A percentile compares a stretch with the other conserved stretches of the same genome.
Evolutionary conservation across 345 rosid genomes (phyloP).

Genomic region (Eutrema yunnanense): DNA sequence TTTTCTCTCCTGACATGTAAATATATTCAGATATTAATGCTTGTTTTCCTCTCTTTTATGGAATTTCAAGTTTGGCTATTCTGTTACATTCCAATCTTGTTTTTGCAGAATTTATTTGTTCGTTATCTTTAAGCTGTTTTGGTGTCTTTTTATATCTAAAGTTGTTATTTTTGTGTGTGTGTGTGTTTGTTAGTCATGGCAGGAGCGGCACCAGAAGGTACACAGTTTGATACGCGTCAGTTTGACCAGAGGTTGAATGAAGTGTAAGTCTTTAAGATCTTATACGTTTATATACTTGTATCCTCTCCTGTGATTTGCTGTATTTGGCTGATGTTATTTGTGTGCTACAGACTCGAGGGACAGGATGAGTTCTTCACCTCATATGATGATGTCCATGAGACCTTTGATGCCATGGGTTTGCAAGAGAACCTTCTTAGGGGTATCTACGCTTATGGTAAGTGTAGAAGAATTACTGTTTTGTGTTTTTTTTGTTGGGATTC

Average conservation of each 20-base stretch:
- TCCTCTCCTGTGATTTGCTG: not conserved
- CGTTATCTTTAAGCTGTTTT: not conserved
- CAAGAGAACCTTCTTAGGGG: constrained; percentile 47
- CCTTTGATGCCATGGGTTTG: constrained; percentile 47
- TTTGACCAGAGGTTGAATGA: constrained; percentile 39
- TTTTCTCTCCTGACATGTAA: constrained; percentile 16
- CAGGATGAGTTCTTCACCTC: constrained; percentile 38
- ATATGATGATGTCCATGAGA: constrained; percentile 42
- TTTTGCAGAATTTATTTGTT: not conserved
- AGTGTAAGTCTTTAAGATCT: constrained; percentile 22
- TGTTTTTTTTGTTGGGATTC: not conserved
- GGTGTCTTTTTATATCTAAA: not conserved
- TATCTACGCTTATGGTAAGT: constrained; percentile 43
- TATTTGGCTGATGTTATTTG: not conserved
- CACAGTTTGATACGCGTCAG: constrained; percentile 39
- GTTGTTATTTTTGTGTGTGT: not conserved
- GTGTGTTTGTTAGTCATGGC: constrained; percentile 36
- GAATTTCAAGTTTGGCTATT: constrained; percentile 26
- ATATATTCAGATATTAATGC: constrained; percentile 28
- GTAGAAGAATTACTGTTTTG: not conserved
- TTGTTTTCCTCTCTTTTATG: constrained; percentile 20
- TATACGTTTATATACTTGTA: not conserved
- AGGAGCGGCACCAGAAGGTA: constrained; percentile 33
- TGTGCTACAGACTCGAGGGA: constrained; percentile 29
- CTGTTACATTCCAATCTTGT: constrained; percentile 14